A percentile compares a stretch with the other conserved stretches of the same genome.
Conservation (phyloP, 768 basidiomycete species). For the Rhodotorula toruloides region DNA sequence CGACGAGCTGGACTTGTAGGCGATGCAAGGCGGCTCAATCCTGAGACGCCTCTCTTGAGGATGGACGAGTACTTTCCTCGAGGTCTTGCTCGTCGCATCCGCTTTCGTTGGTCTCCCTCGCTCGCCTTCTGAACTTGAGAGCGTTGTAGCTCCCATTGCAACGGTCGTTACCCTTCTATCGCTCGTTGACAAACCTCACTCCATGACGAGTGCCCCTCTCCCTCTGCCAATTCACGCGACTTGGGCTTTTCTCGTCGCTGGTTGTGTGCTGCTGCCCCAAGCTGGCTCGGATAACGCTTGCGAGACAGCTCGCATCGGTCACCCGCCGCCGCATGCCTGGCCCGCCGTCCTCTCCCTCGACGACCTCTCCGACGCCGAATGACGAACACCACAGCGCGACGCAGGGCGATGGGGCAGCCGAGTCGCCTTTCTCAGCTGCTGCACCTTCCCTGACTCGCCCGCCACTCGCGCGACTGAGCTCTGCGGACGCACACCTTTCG, state of each 20-base stretch:
- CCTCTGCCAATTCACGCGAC: too few species aligned
- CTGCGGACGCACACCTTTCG: neutral
- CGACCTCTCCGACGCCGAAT: neutral
- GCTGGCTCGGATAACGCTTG: neutral
- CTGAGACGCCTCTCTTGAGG: too few species aligned
- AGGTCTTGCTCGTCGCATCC: too few species aligned
- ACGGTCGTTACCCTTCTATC: too few species aligned
- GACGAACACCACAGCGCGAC: neutral
- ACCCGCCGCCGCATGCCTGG: neutral
- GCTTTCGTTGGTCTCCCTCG: too few species aligned
- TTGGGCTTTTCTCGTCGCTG: too few species aligned
- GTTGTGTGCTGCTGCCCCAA: neutral
- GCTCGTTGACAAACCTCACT: too few species aligned
- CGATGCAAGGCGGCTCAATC: too few species aligned
- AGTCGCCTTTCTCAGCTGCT: neutral
- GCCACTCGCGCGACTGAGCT: neutral
- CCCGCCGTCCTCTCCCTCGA: neutral
- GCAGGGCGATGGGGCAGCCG: neutral
- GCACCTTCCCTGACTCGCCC: neutral
- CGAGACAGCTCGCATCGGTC: neutral
- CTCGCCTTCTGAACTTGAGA: too few species aligned
- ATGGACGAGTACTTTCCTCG: too few species aligned
- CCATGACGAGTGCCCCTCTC: too few species aligned
- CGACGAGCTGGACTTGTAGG: slow-evolving; percentile 5
- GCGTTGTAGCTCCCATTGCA: too few species aligned